phyloP scores from a whole-genome alignment of 75 land plant species.

The Selaginella moellendorffii region DNA sequence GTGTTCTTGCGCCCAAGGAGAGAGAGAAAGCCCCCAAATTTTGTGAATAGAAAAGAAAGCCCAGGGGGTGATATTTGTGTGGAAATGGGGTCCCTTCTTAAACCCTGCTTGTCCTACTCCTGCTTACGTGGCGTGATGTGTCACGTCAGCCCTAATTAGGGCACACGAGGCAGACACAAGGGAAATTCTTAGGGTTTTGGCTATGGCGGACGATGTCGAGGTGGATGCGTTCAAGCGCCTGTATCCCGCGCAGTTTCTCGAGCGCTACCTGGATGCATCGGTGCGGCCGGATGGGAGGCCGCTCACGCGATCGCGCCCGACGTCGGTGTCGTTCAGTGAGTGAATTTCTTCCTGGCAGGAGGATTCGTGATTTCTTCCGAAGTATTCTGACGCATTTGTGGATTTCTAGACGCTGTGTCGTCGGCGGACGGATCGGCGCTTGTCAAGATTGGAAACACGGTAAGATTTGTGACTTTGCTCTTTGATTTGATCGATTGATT shows the following conservation, averaged over 20 bases:
- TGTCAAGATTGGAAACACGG: slow-evolving; percentile 79
- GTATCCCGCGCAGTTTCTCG: slow-evolving; percentile 61
- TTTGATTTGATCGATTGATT: no score
- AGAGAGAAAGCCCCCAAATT: no score
- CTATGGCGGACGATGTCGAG: slow-evolving; percentile 42
- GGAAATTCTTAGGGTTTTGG: background rate
- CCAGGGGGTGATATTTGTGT: slow-evolving; percentile 1
- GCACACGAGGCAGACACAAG: background rate
- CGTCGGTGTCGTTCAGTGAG: slow-evolving; percentile 47
- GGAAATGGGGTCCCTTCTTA: slow-evolving; percentile 1
- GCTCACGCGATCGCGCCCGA: slow-evolving; percentile 49
- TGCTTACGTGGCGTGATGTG: background rate
- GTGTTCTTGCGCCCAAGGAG: no score
- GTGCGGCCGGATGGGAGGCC: slow-evolving; percentile 78
- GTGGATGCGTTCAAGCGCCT: slow-evolving; percentile 80
- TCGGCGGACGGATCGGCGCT: slow-evolving; percentile 83
- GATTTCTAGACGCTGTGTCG: slow-evolving; percentile 44
- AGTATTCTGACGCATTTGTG: background rate
- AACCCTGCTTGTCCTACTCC: background rate
- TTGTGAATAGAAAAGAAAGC: background rate
- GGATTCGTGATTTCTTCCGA: no score
- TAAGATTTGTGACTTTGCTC: no score
- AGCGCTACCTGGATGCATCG: slow-evolving; percentile 50
- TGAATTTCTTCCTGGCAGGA: background rate
- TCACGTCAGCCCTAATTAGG: background rate